A percentile compares a stretch with the other conserved stretches of the same genome.
Evolutionary conservation across 1,284 basidiomycete genomes (phyloP).

Genomic region (Sporisorium graminicola): DNA sequence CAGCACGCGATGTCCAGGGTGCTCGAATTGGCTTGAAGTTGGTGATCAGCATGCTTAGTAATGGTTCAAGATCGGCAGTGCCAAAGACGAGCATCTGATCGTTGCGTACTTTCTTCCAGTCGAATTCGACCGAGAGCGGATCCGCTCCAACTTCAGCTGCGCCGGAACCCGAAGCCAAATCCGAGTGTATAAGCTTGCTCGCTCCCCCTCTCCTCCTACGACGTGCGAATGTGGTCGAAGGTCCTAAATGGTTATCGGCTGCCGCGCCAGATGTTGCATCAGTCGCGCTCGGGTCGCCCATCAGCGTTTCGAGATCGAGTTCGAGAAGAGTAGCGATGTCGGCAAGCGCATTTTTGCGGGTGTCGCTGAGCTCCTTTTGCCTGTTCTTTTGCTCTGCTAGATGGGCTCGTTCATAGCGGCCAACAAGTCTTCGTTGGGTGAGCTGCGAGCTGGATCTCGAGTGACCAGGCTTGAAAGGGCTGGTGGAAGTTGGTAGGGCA

Average conservation of each 20-base stretch:
- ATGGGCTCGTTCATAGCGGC: slow-evolving; percentile 52
- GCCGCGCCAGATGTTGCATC: neutral
- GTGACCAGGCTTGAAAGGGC: slow-evolving; percentile 40
- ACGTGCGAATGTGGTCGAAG: slow-evolving; percentile 28
- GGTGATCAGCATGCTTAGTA: slow-evolving; percentile 82
- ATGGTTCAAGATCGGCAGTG: slow-evolving; percentile 79
- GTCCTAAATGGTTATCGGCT: slow-evolving; percentile 6
- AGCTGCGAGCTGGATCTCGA: slow-evolving; percentile 35
- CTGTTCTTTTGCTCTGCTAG: slow-evolving; percentile 58
- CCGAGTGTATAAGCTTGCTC: slow-evolving; percentile 33
- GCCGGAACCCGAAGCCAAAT: slow-evolving; percentile 58
- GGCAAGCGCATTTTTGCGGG: slow-evolving; percentile 49
- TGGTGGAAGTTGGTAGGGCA: slow-evolving; percentile 12
- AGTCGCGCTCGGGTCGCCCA: slow-evolving; percentile 42
- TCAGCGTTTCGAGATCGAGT: slow-evolving; percentile 49
- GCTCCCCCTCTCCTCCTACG: slow-evolving; percentile 35
- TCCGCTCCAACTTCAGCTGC: slow-evolving; percentile 61
- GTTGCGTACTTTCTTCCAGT: slow-evolving; percentile 51
- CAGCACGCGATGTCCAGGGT: slow-evolving; percentile 66
- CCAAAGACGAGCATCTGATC: slow-evolving; percentile 87
- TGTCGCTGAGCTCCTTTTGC: slow-evolving; percentile 59
- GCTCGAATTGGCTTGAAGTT: slow-evolving; percentile 75
- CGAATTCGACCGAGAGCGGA: slow-evolving; percentile 55
- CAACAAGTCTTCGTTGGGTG: slow-evolving; percentile 53
- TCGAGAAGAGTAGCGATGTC: slow-evolving; percentile 61